Percentiles rank a stretch among this genome's conserved stretches.
phyloP scores from a whole-genome alignment of 768 basidiomycete species.

The Tephrocybe rancida region DNA sequence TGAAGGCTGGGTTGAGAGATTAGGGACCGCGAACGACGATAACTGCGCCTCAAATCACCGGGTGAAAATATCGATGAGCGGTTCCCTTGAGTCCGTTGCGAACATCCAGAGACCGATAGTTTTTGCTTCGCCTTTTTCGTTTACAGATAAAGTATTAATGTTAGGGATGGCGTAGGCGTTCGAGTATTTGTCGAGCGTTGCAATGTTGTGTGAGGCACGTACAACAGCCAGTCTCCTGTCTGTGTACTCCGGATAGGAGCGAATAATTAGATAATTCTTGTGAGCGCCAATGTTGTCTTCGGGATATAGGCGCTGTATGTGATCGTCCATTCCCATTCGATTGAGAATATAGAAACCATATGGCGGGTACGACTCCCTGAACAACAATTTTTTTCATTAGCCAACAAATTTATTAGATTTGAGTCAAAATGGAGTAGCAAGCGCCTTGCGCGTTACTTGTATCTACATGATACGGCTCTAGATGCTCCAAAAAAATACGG shows the following conservation, averaged over 20 bases:
- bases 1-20: constrained; percentile 48
- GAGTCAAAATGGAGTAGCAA: background rate
- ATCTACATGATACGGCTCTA: background rate
- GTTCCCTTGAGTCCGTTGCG: constrained; percentile 67
- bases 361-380: constrained; percentile 74
- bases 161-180: constrained; percentile 48
- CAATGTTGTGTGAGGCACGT: constrained; percentile 31
- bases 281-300: constrained; percentile 72
- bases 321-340: constrained; percentile 78
- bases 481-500: background rate
- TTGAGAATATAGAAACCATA: constrained; percentile 88
- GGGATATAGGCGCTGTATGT: constrained; percentile 72
- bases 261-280: constrained; percentile 72
- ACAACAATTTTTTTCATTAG: constrained; percentile 16
- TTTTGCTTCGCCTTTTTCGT: constrained; percentile 56
- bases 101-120: constrained; percentile 81
- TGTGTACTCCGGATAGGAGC: constrained; percentile 73
- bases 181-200: constrained; percentile 48
- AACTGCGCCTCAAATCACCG: constrained; percentile 12
- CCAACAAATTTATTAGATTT: background rate
- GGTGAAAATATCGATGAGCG: constrained; percentile 51
- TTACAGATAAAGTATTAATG: constrained; percentile 43
- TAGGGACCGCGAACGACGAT: background rate
- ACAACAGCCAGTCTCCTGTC: constrained; percentile 43
- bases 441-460: background rate